Percentiles rank a stretch among this genome's conserved stretches.
These are phyloP conservation scores for Breviolum minutum DNA, from an alignment of 73 alveolate genomes.

Conservation along the genomic window DNA sequence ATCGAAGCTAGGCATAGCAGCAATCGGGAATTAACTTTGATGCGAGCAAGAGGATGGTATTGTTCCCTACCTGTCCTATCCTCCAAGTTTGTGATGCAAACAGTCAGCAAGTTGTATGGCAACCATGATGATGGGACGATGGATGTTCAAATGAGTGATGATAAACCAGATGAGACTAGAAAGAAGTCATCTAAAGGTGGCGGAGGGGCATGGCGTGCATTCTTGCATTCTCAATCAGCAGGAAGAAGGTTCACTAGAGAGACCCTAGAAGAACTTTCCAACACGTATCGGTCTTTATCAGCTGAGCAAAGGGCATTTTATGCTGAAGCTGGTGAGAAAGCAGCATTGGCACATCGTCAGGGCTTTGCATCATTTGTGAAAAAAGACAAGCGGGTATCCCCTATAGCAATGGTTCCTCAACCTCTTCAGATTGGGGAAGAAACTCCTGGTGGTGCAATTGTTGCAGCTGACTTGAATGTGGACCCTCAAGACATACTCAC, in stretches of 20 bases:
- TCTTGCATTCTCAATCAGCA: background rate
- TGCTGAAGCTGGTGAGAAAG: background rate
- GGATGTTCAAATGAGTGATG: background rate
- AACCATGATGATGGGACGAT: background rate
- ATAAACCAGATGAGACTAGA: background rate
- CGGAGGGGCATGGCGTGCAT: background rate
- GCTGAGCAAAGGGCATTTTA: background rate
- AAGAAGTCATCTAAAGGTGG: background rate
- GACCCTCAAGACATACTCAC: background rate
- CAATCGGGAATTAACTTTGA: background rate
- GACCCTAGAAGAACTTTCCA: background rate
- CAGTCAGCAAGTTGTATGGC: background rate
- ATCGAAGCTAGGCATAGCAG: background rate
- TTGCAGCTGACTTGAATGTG: background rate
- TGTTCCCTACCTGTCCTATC: background rate
- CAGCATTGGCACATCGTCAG: background rate
- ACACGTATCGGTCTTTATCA: background rate
- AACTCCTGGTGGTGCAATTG: too few species aligned
- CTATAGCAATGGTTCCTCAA: background rate
- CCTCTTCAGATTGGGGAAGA: background rate
- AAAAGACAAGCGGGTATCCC: too few species aligned
- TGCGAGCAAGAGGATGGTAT: background rate
- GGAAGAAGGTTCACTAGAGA: background rate
- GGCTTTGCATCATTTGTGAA: background rate
- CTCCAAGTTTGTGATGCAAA: background rate